Percentiles rank a stretch among this genome's conserved stretches.
These are phyloP conservation scores for Carex parvula DNA, from an alignment of 176 grass and related monocot genomes.

Conservation along the genomic window DNA sequence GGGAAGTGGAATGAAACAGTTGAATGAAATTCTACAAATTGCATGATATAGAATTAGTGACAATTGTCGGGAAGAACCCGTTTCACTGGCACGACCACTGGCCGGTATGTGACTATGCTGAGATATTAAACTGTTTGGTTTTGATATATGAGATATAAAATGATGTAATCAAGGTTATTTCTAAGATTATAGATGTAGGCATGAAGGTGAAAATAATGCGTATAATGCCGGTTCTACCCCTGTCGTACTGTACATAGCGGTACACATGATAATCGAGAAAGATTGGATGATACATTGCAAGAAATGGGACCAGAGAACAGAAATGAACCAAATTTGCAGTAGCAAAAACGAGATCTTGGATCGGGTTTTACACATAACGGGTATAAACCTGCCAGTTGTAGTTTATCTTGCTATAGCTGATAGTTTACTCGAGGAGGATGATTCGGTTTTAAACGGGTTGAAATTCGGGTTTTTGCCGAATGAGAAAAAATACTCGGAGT, in stretches of 20 bases:
- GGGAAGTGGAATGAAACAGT: conserved; percentile 52
- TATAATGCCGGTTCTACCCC: no score
- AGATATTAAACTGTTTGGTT: no score
- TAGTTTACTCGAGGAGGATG: conserved; percentile 67
- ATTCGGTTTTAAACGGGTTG: conserved; percentile 86
- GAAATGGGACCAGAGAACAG: conserved; percentile 73
- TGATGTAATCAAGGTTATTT: no score
- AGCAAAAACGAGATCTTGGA: conserved; percentile 89
- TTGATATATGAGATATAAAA: no score
- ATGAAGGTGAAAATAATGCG: no score
- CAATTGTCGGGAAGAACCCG: no score
- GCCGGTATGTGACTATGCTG: no score
- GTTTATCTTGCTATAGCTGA: conserved; percentile 96
- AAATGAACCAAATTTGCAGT: conserved; percentile 79
- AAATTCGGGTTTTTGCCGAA: conserved; percentile 72
- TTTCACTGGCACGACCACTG: no score
- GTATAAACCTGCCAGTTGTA: conserved; percentile 47
- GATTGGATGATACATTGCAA: conserved; percentile 99
- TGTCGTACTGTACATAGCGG: no score
- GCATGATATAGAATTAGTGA: no score
- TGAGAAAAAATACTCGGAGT: conserved; percentile 79
- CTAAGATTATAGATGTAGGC: no score
- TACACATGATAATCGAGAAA: conserved; percentile 96
- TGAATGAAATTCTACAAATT: no score
- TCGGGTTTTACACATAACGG: conserved; percentile 74